Evolutionary conservation across 2,329 filamentous ascomycete species (phyloP).

Genomic region (Neopestalotiopsis clavispora): DNA sequence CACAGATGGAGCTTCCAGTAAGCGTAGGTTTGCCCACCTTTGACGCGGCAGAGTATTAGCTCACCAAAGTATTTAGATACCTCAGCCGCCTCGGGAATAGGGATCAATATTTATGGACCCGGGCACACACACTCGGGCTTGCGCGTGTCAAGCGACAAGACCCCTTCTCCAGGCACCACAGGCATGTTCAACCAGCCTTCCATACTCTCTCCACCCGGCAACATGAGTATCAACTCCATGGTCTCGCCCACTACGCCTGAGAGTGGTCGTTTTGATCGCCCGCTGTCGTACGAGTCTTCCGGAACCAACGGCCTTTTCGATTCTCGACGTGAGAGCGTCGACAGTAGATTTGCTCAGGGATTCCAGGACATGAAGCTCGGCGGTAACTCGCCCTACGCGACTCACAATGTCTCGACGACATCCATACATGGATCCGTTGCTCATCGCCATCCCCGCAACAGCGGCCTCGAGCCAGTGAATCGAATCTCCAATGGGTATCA

Average conservation of each 20-base stretch:
- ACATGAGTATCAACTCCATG: slow-evolving; percentile 71
- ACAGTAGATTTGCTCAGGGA: slow-evolving; percentile 76
- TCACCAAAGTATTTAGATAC: slow-evolving; percentile 39
- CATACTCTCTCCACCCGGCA: slow-evolving; percentile 57
- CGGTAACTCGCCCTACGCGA: slow-evolving; percentile 71
- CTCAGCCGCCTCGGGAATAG: slow-evolving; percentile 50
- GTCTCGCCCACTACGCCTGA: slow-evolving; percentile 63
- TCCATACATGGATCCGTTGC: slow-evolving; percentile 76
- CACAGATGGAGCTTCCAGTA: slow-evolving; percentile 51
- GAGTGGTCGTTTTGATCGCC: slow-evolving; percentile 49
- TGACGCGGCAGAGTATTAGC: slow-evolving; percentile 22
- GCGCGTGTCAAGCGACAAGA: slow-evolving; percentile 62
- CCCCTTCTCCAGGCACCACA: slow-evolving; percentile 62
- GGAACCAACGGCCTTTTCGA: slow-evolving; percentile 46
- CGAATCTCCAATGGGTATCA: slow-evolving; percentile 70
- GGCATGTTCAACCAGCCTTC: slow-evolving; percentile 57
- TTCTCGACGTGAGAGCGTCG: slow-evolving; percentile 77
- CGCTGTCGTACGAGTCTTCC: slow-evolving; percentile 45
- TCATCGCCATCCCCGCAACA: slow-evolving; percentile 62
- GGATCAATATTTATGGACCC: slow-evolving; percentile 43
- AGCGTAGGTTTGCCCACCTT: slow-evolving; percentile 45
- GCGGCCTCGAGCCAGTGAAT: slow-evolving; percentile 57
- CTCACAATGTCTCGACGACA: slow-evolving; percentile 76
- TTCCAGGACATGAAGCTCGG: slow-evolving; percentile 74
- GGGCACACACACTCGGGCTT: slow-evolving; percentile 48